phyloP scores from a whole-genome alignment of 495 filamentous ascomycete species.

The Neohortaea acidophila region DNA sequence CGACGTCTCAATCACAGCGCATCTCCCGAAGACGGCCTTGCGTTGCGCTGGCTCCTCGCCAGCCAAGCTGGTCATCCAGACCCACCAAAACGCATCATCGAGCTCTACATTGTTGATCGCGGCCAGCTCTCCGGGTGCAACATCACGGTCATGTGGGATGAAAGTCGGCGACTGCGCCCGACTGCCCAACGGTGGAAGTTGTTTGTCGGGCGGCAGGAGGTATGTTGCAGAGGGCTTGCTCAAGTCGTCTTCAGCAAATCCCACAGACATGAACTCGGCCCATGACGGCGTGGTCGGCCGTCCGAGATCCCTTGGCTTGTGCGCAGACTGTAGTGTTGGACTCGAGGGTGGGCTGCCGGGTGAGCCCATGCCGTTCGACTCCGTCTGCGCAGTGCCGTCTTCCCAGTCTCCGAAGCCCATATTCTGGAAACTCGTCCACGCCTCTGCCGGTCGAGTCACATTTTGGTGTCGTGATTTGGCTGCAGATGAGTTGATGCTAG shows the following conservation, averaged over 20 bases:
- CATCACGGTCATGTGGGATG: slow-evolving; percentile 33
- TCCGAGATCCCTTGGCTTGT: slow-evolving; percentile 52
- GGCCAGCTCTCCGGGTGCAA: slow-evolving; percentile 87
- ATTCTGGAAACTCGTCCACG: slow-evolving; percentile 94
- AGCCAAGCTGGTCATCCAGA: slow-evolving; percentile 95
- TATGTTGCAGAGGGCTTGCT: slow-evolving; percentile 40
- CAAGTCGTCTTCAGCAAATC: slow-evolving; percentile 61
- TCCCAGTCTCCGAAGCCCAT: slow-evolving; percentile 65
- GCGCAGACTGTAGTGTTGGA: slow-evolving; percentile 40
- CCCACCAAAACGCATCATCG: slow-evolving; percentile 99
- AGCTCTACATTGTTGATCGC: slow-evolving; percentile 75
- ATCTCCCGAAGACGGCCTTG: slow-evolving; percentile 88
- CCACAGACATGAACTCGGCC: slow-evolving; percentile 91
- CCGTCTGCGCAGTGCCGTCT: slow-evolving; percentile 7
- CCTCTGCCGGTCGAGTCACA: slow-evolving; percentile 49
- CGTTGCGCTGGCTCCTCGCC: slow-evolving; percentile 69
- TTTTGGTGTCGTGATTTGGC: slow-evolving; percentile 28
- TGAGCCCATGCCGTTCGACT: slow-evolving; percentile 6
- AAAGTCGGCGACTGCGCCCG: slow-evolving; percentile 9
- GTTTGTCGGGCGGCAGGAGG: slow-evolving; percentile 78
- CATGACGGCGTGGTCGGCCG: slow-evolving; percentile 92
- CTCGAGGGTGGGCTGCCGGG: slow-evolving; percentile 12
- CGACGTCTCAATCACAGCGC: slow-evolving; percentile 76
- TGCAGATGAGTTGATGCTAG: slow-evolving; percentile 66
- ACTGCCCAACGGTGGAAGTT: slow-evolving; percentile 63